Conservation (phyloP, 176 grass and related monocot species). For the Oryza longistaminata region DNA sequence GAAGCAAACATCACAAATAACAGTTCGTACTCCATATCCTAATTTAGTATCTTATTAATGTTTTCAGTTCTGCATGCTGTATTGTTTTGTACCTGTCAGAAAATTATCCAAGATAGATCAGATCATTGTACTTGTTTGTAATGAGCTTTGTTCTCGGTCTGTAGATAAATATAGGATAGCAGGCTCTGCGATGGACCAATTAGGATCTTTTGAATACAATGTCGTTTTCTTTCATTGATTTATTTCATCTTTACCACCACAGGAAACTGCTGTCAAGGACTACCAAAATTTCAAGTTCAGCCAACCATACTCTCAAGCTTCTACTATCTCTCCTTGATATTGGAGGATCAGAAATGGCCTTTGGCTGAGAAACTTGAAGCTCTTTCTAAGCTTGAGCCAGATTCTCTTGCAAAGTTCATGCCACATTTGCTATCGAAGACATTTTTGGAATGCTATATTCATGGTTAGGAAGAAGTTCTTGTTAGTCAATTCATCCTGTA, state of each 20-base stretch:
- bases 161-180: neutral
- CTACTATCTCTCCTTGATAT: constrained; percentile 73
- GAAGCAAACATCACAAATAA: neutral
- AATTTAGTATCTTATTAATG: neutral
- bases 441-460: constrained; percentile 81
- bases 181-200: neutral
- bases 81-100: neutral
- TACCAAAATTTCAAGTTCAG: constrained; percentile 86
- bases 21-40: neutral
- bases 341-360: constrained; percentile 69
- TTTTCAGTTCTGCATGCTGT: neutral
- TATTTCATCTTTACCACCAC: constrained; percentile 32
- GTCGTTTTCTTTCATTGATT: neutral
- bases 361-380: constrained; percentile 68
- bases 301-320: constrained; percentile 68
- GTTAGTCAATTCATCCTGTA: neutral
- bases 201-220: constrained; percentile 14
- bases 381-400: constrained; percentile 66
- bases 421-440: constrained; percentile 65
- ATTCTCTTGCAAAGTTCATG: constrained; percentile 60
- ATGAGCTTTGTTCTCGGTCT: neutral
- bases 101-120: neutral
- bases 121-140: neutral
- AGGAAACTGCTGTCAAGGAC: constrained; percentile 84
- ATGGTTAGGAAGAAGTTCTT: constrained; percentile 50